These are phyloP conservation scores for Penicillium sp. DNA, from an alignment of 2,329 filamentous ascomycete genomes.

Conservation along the genomic window DNA sequence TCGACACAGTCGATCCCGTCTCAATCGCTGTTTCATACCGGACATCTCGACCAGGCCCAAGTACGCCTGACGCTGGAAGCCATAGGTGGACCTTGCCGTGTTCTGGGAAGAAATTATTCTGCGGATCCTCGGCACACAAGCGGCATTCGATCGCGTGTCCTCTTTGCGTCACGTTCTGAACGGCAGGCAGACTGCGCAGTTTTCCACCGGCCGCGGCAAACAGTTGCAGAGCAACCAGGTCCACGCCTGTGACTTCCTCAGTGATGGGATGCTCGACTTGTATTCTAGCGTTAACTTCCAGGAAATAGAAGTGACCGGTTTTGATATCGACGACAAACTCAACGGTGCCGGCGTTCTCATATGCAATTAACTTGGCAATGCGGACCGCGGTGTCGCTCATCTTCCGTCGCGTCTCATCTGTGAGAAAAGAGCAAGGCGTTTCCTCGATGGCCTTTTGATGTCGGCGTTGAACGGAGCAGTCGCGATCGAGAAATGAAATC, in stretches of 20 bases:
- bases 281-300: constrained; percentile 51
- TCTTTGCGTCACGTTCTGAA: constrained; percentile 22
- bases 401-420: constrained; percentile 24
- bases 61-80: constrained; percentile 23
- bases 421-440: constrained; percentile 40
- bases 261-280: constrained; percentile 53
- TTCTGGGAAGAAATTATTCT: constrained; percentile 38
- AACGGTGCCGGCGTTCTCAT: constrained; percentile 47
- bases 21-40: constrained; percentile 45
- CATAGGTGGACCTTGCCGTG: constrained; percentile 38
- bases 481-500: constrained; percentile 43
- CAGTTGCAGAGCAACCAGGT: constrained; percentile 40
- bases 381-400: constrained; percentile 41
- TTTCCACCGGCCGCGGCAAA: constrained; percentile 35
- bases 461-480: constrained; percentile 52
- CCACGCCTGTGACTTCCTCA: constrained; percentile 40
- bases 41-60: constrained; percentile 25
- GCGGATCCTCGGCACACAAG: constrained; percentile 46
- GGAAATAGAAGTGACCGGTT: constrained; percentile 44
- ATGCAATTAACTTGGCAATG: constrained; percentile 40
- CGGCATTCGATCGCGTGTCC: constrained; percentile 48
- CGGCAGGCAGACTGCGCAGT: constrained; percentile 22
- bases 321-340: constrained; percentile 48
- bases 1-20: constrained; percentile 40
- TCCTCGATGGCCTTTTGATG: constrained; percentile 56